Conservation (phyloP, 768 basidiomycete species). For the Obba rivulosa region DNA sequence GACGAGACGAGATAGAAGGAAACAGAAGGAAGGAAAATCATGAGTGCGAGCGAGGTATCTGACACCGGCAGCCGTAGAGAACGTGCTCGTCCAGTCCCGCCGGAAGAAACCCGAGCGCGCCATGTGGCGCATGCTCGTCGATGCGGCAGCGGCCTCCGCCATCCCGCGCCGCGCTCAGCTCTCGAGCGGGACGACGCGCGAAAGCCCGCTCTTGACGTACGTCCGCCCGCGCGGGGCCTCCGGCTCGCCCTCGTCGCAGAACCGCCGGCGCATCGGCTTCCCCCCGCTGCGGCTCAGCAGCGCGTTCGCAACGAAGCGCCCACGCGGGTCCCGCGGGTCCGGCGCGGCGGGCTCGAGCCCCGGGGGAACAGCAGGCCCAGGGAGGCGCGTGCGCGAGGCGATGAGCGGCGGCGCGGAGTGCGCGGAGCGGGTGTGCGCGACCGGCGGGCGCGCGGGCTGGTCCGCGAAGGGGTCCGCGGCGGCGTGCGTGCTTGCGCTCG, state of each 20-base stretch:
- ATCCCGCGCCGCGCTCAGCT: constrained; percentile 14
- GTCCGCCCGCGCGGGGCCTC: constrained; percentile 22
- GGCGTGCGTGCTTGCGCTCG: neutral
- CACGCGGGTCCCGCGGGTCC: constrained; percentile 32
- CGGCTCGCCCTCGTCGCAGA: constrained; percentile 17
- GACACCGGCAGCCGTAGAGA: neutral
- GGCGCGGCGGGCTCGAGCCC: constrained; percentile 5
- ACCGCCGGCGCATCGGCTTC: constrained; percentile 44
- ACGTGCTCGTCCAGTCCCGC: constrained; percentile 1
- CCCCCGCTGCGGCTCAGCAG: constrained; percentile 52
- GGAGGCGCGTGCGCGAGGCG: constrained; percentile 7
- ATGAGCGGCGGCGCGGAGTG: constrained; percentile 1
- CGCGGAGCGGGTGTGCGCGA: constrained; percentile 1
- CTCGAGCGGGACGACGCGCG: constrained; percentile 45
- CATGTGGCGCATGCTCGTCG: no score
- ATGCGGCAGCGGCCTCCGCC: no score
- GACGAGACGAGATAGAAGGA: neutral
- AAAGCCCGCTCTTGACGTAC: constrained; percentile 51
- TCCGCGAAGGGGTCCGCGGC: constrained; percentile 24
- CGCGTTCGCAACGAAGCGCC: constrained; percentile 51
- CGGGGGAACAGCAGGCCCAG: neutral
- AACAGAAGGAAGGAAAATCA: neutral
- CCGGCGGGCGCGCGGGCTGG: constrained; percentile 1
- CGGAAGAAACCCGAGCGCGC: neutral
- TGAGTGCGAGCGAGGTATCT: neutral